Percentiles rank a stretch among this genome's conserved stretches.
phyloP scores from a whole-genome alignment of 345 rosid genomes.

The Salix arbutifolia region DNA sequence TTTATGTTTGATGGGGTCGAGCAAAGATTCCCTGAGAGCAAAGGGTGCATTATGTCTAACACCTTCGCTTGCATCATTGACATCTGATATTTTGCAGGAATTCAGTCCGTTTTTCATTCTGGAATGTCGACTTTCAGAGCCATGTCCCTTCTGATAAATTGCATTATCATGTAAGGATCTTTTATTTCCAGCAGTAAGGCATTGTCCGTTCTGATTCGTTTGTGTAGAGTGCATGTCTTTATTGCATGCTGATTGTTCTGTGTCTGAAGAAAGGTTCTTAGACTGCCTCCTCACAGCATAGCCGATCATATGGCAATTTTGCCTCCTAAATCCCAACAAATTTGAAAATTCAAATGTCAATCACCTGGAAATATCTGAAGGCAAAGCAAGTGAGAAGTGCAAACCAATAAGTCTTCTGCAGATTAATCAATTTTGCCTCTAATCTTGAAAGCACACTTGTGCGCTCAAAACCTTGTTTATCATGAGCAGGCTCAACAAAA shows the following conservation, averaged over 20 bases:
- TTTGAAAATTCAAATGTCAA: not conserved
- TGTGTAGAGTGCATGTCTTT: conserved; percentile 7
- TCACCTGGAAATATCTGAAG: not conserved
- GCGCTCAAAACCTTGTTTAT: conserved; percentile 81
- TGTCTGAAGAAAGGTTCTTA: conserved; percentile 11
- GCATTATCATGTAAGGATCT: not conserved
- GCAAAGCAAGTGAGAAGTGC: not conserved
- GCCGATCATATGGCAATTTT: conserved; percentile 59
- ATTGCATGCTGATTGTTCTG: not conserved
- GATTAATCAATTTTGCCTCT: conserved; percentile 36
- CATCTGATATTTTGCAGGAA: conserved; percentile 1
- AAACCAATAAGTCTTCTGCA: conserved; percentile 61
- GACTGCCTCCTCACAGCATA: conserved; percentile 42
- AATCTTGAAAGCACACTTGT: conserved; percentile 55
- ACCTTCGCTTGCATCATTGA: conserved; percentile 1
- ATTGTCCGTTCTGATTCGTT: conserved; percentile 11
- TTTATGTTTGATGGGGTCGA: too few species aligned
- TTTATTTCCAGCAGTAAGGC: not conserved
- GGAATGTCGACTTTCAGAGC: not conserved
- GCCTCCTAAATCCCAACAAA: conserved; percentile 34
- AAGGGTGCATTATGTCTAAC: not conserved
- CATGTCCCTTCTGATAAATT: not conserved
- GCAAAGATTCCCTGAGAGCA: not conserved
- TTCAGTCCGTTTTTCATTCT: conserved; percentile 2
- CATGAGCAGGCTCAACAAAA: conserved; percentile 81